Conservation (phyloP, 257 asterid species). For the Salvia splendens region DNA sequence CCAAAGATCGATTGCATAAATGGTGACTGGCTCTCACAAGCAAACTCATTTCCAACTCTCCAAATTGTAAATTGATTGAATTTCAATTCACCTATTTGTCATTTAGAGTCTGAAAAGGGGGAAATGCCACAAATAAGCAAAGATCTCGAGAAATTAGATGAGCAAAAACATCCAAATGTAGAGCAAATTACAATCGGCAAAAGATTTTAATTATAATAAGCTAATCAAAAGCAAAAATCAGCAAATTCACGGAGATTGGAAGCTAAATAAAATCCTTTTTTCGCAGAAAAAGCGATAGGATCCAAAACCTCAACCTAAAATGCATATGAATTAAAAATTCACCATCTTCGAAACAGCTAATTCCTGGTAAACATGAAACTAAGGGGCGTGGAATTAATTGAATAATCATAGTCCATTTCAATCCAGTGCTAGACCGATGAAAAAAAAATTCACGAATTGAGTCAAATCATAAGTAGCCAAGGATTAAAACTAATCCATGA, state of each 20-base stretch:
- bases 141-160: background rate
- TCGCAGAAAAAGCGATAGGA: background rate
- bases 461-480: background rate
- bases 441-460: background rate
- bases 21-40: conserved; percentile 51
- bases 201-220: background rate
- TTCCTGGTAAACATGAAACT: background rate
- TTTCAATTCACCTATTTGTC: conserved; percentile 15
- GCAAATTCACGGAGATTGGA: background rate
- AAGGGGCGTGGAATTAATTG: background rate
- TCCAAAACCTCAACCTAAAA: background rate
- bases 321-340: background rate
- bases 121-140: background rate
- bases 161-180: background rate
- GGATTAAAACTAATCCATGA: background rate
- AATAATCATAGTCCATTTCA: background rate
- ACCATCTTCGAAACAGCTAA: background rate
- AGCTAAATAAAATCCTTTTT: background rate
- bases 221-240: background rate
- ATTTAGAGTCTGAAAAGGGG: conserved; percentile 16
- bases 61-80: conserved; percentile 9
- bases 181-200: background rate
- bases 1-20: conserved; percentile 42
- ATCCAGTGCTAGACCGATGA: background rate
- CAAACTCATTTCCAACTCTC: conserved; percentile 53